Percentiles rank a stretch among this genome's conserved stretches.
These are phyloP conservation scores for Boletus subcaerulescens DNA, from an alignment of 768 basidiomycete species.

Conservation along the genomic window DNA sequence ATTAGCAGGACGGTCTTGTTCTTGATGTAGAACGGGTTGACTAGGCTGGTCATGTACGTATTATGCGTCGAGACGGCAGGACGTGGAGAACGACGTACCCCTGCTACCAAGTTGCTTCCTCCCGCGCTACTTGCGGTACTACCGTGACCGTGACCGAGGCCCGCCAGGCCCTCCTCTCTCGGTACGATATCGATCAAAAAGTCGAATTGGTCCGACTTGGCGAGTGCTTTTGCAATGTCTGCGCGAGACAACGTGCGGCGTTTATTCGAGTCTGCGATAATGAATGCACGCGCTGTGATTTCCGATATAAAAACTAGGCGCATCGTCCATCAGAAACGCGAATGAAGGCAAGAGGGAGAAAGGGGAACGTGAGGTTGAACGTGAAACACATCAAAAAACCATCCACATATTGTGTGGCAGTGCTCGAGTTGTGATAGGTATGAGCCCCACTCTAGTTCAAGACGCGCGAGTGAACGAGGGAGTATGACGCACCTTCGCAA, in stretches of 20 bases:
- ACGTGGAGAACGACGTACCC: conserved; percentile 16
- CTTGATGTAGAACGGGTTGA: conserved; percentile 22
- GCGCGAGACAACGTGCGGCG: conserved; percentile 91
- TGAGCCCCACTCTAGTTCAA: not conserved
- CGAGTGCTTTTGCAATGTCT: conserved; percentile 90
- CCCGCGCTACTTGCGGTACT: not conserved
- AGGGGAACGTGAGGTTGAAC: not conserved
- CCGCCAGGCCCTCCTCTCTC: conserved; percentile 57
- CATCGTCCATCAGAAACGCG: not conserved
- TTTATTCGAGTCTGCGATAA: conserved; percentile 93
- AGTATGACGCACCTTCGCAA: conserved; percentile 82
- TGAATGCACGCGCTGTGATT: conserved; percentile 93
- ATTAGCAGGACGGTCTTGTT: conserved; percentile 21
- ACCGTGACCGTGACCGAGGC: conserved; percentile 15
- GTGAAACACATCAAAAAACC: not conserved
- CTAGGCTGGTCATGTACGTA: conserved; percentile 18
- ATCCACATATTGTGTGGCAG: not conserved
- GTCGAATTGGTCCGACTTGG: conserved; percentile 94
- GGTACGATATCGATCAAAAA: conserved; percentile 97
- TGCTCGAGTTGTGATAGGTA: not conserved
- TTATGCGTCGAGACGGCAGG: not conserved
- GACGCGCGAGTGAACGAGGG: not conserved
- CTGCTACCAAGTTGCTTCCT: conserved; percentile 21
- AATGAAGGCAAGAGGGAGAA: too few species aligned
- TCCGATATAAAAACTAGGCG: conserved; percentile 90